A percentile compares a stretch with the other conserved stretches of the same genome.
Evolutionary conservation across 768 basidiomycete species (phyloP).

Genomic region (Trametes cingulata): DNA sequence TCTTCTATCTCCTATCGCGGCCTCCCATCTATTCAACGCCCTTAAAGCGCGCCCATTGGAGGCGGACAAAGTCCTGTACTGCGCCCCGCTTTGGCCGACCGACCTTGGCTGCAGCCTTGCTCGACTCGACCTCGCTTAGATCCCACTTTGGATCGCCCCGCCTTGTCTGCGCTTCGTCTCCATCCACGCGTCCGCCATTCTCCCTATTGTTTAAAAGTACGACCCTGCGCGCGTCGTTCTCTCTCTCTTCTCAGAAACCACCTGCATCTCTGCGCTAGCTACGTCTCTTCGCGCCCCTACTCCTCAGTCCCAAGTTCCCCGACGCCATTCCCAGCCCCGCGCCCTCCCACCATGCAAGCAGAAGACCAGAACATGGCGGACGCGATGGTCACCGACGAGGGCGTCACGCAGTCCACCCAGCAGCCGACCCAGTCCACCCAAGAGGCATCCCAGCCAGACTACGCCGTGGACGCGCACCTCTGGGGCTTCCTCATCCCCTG

Average conservation of each 20-base stretch:
- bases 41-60: background rate
- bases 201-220: constrained; percentile 10
- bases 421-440: constrained; percentile 42
- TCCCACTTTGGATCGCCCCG: constrained; percentile 5
- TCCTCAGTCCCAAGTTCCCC: background rate
- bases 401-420: constrained; percentile 11
- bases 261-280: background rate
- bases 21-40: background rate
- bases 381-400: constrained; percentile 22
- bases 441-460: constrained; percentile 39
- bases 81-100: background rate
- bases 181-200: background rate
- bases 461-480: constrained; percentile 39
- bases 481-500: constrained; percentile 78
- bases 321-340: background rate
- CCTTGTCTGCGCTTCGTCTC: constrained; percentile 5
- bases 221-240: background rate
- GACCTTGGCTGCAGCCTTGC: background rate
- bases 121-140: constrained; percentile 6
- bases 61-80: background rate
- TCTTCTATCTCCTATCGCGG: constrained; percentile 10
- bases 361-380: constrained; percentile 20
- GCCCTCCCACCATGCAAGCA: constrained; percentile 8
- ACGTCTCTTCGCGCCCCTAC: too few relatives aligned
- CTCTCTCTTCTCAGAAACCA: background rate